These are phyloP conservation scores for Saccharomycopsis fibuligera DNA, from an alignment of 805 yeast species.

Conservation along the genomic window DNA sequence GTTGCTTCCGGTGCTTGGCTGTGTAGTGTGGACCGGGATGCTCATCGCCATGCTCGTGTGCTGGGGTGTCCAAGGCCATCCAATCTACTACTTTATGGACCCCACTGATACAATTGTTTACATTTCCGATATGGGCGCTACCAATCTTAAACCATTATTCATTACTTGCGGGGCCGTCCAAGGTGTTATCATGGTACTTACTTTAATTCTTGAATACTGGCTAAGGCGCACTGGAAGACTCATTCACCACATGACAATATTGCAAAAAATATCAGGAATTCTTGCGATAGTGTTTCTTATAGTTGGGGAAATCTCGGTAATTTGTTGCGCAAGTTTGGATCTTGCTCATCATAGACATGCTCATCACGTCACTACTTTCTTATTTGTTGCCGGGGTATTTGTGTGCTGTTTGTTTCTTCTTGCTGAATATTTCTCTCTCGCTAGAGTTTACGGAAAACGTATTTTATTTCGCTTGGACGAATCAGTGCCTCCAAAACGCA, in stretches of 20 bases:
- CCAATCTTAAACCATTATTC: conserved; percentile 77
- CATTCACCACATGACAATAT: neutral
- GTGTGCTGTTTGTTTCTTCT: conserved; percentile 1
- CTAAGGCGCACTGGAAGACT: conserved; percentile 45
- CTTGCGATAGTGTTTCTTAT: conserved; percentile 38
- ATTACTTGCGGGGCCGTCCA: conserved; percentile 73
- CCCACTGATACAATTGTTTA: conserved; percentile 49
- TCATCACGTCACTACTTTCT: conserved; percentile 3
- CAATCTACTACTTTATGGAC: conserved; percentile 53
- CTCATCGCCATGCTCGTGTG: conserved; percentile 66
- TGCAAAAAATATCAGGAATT: conserved; percentile 37
- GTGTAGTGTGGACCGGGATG: conserved; percentile 87
- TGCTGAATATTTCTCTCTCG: neutral
- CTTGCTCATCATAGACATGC: conserved; percentile 39
- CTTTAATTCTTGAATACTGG: conserved; percentile 55
- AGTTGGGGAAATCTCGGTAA: conserved; percentile 65
- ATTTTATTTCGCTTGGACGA: neutral
- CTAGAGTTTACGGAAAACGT: neutral
- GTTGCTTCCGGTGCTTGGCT: conserved; percentile 56
- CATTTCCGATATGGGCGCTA: conserved; percentile 84
- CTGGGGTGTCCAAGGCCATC: conserved; percentile 81
- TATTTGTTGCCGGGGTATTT: conserved; percentile 3
- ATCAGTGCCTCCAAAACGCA: conserved; percentile 41
- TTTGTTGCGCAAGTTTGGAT: conserved; percentile 69
- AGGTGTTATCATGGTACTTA: conserved; percentile 63